Base-by-base conservation (phyloP, 2,329 filamentous ascomycete genomes). In the Gaeumannomyces sp. region DNA sequence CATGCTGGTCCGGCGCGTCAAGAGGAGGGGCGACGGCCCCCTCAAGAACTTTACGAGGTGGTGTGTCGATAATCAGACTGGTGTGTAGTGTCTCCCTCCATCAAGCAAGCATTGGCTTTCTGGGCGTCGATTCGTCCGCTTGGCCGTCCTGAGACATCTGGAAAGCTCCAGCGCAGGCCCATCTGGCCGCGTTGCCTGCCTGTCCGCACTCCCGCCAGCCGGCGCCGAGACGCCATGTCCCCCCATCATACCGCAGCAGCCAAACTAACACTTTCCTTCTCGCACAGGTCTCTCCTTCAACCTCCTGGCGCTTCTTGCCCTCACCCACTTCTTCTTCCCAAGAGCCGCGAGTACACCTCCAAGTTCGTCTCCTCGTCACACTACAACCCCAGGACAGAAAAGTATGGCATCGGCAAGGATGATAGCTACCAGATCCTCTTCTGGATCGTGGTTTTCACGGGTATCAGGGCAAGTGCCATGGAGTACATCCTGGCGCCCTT, bases 341-440 rank as follows among this genome's bases (percentile, higher is more conserved):
- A 89, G 71, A 87, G 93, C 61, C 87, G 92, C 69, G 80, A 84
- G 64, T 87, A 90, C 72, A 96, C 93, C n/a, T 83, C 84, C 72
- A 95, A 93, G 71, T 97, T 97, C 81, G 93, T 96, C 78, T 85
- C 87, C 65, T 84, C 97, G 66, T 93, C 91, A 65, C 95, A 98
- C 80, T 88, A 89, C 76, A 91, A 94, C 73, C 78, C 86, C 0
- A 73, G 80, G 10, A 86, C 87, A 1, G 88, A 86, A 59, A 78
- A 84, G 67, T 98, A 97, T 76, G 85, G 85, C 60, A 85, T 89
- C 69, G 94, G 95, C 67, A 84, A 82, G 74, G 89, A 96, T 72
- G 95, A 99, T 77, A 79, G 86, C 68, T 90, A 89, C 74, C 86
- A 93, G 72, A 88, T 97, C 60, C 74, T 85, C 14, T 89, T 90